Evolutionary conservation across 352 stramenopile genomes (phyloP).

Genomic region (Achlya hypogyna): DNA sequence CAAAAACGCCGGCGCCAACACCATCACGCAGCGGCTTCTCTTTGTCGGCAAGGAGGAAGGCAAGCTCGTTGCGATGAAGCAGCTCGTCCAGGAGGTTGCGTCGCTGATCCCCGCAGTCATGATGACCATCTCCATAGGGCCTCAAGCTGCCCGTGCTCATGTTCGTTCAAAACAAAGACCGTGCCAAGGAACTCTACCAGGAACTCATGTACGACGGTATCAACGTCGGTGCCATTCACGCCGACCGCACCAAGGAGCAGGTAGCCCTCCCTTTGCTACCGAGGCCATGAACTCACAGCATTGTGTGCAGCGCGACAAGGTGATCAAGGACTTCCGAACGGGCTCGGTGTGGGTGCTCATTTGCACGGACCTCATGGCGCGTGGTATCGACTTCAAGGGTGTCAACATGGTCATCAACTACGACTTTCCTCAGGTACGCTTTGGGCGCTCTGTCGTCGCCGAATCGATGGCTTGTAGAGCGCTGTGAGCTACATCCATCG

Average conservation of each 20-base stretch:
- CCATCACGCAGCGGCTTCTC: slow-evolving; percentile 92
- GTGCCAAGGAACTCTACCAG: slow-evolving; percentile 95
- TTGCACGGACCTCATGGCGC: slow-evolving; percentile 97
- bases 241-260: slow-evolving; percentile 83
- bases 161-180: slow-evolving; percentile 98
- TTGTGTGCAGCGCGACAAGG: slow-evolving; percentile 76
- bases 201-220: slow-evolving; percentile 97
- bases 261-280: not conserved
- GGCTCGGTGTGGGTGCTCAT: slow-evolving; percentile 98
- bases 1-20: slow-evolving; percentile 80
- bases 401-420: slow-evolving; percentile 99
- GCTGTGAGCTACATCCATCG: slow-evolving; percentile 95
- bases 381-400: slow-evolving; percentile 99
- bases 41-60: slow-evolving; percentile 99
- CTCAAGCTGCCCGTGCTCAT: slow-evolving; percentile 95
- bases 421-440: slow-evolving; percentile 89
- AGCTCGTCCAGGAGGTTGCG: slow-evolving; percentile 68
- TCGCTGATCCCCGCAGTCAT: not conserved
- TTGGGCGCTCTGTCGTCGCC: not conserved
- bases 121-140: slow-evolving; percentile 31
- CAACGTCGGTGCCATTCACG: slow-evolving; percentile 97
- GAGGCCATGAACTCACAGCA: not conserved
- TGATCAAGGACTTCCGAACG: slow-evolving; percentile 93
- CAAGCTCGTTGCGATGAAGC: slow-evolving; percentile 95
- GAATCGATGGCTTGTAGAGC: slow-evolving; percentile 30